Evolutionary conservation across 306 rosid genomes (phyloP), one percentile per base, ranked within the genome.

Genomic region (Inga oerstediana): DNA sequence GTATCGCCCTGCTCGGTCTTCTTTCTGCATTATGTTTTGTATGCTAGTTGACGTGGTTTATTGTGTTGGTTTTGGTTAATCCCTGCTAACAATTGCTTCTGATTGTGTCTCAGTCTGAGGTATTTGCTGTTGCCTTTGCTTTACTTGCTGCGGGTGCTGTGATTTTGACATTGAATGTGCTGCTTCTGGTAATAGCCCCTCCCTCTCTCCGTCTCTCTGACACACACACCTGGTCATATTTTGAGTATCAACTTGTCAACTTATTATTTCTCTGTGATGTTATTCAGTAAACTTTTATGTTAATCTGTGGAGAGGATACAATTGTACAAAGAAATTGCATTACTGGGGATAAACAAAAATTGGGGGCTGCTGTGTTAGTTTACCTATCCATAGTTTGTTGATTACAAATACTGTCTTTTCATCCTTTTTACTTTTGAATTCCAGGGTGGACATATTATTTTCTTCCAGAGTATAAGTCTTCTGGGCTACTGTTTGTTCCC

Each of bases 401-500:
- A 72, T 34, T 27, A 32, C 22, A 64, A 49, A 70, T 67, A 39
- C 8, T 39, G n/a, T 79, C 11, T 71, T 70, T 81, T 84, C 80
- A 43, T 73, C 68, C 81, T 68, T 71, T 65, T 16, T 34, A 68
- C 43, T 70, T 82, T 39, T 24, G 80, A 65, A 45, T 67, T 87
- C 82, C 92, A 96, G 99, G 99, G 99, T 17, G 99, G 99, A 45
- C 97, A 96, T 74, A 96, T 96, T 73, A 96, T 96, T 72, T 96
- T 94, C 98, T 96, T 96, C 81, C 99, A 96, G 87, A 96, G 99
- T 85, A 88, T 96, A 68, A 96, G 99, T 79, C 96, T 96, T 39
- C 88, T 96, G 84, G 99, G 99, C 56, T 96, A 96, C 76, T 96
- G 99, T 93, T 77, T 96, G 80, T 96, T 96, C 83, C 99, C 99